Evolutionary conservation across 2,329 filamentous ascomycete species (phyloP), one percentile per base, ranked within the genome.

Genomic region (Exophiala lecanii-corni): DNA sequence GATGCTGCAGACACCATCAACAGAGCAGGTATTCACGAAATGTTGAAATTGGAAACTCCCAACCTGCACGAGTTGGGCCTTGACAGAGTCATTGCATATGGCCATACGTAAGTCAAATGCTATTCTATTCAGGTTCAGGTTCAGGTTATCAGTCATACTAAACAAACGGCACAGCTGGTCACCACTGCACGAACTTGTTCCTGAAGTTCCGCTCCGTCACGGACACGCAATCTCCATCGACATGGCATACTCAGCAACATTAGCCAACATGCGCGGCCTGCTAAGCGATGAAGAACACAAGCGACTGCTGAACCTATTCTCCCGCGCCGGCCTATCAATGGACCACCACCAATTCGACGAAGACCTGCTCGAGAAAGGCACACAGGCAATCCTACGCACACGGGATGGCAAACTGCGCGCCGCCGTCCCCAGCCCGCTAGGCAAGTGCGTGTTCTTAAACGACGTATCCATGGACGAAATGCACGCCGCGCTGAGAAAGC

Each of bases 191-290:
- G 82, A 86, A 62, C 73, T 87, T 7, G 72, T 82, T 0, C 82
- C 82, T 0, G 74, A 81, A 38, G 78, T 79, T 0, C 82, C 82
- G 1, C 73, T 86, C 32, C 78, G 82, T 31, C 83, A 86, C 59
- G 82, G 82, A 3, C 82, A 86, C 57, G 82, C 82, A 52, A 86
- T 86, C 54, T 82, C 79, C 2, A 83, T 86, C 49, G 82, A 86
- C 59, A 86, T 86, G 82, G 82, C 82, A 0, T 86, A 82, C 64
- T 83, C 81, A 0, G 81, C 82, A 0, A 86, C 82, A 0, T 70
- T 86, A 3, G 79, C 82, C 13, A 75, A 81, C 57, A 62, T 70
- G 46, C 75, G 79, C n/a, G 78, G 79, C 3, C 66, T 84, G 0
- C 69, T 86, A 7, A 72, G 69, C 16, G 67, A 78, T 33, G 69